Evolutionary conservation across 2,329 filamentous ascomycete genomes (phyloP).

Genomic region (Aspergillus aculeatinus): DNA sequence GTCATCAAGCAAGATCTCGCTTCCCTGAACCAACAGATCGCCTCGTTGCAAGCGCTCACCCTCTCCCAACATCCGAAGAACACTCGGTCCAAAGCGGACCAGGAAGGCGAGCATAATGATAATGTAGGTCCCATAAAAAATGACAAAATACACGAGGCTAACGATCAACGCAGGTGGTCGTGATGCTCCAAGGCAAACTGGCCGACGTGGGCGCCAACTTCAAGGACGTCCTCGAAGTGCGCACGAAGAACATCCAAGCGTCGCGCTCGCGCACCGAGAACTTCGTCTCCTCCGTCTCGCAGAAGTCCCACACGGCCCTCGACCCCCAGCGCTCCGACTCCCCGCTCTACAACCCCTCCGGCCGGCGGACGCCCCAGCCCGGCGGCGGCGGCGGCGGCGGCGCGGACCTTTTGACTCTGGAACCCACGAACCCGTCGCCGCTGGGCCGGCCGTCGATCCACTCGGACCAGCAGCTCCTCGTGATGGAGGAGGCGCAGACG

Average conservation of each 20-base stretch:
- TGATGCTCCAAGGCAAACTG: constrained; percentile 85
- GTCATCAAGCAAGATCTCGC: constrained; percentile 98
- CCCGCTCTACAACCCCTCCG: constrained; percentile 81
- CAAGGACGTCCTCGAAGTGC: constrained; percentile 93
- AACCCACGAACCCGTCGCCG: constrained; percentile 60
- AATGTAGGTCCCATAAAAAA: constrained; percentile 56
- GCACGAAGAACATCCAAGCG: constrained; percentile 97
- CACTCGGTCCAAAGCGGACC: constrained; percentile 53
- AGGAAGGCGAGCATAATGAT: constrained; percentile 96
- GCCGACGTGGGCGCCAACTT: constrained; percentile 93
- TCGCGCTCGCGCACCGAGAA: constrained; percentile 90
- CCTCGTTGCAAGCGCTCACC: constrained; percentile 73
- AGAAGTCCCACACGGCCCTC: constrained; percentile 65
- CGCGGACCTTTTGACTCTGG: constrained; percentile 75
- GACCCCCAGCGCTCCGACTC: constrained; percentile 72
- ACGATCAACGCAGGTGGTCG: constrained; percentile 58
- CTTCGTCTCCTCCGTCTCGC: constrained; percentile 86
- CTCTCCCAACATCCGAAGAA: constrained; percentile 69
- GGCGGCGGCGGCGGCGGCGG: constrained; percentile 45
- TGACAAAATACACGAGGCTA: constrained; percentile 8
- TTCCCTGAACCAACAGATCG: constrained; percentile 81
- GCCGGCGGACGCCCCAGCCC: constrained; percentile 62
- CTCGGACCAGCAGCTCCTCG: constrained; percentile 81
- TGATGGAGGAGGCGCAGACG: constrained; percentile 89
- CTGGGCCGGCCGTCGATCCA: constrained; percentile 52